Evolutionary conservation across 2,329 filamentous ascomycete species (phyloP).

Genomic region (Ceratocystis eucalypticola): DNA sequence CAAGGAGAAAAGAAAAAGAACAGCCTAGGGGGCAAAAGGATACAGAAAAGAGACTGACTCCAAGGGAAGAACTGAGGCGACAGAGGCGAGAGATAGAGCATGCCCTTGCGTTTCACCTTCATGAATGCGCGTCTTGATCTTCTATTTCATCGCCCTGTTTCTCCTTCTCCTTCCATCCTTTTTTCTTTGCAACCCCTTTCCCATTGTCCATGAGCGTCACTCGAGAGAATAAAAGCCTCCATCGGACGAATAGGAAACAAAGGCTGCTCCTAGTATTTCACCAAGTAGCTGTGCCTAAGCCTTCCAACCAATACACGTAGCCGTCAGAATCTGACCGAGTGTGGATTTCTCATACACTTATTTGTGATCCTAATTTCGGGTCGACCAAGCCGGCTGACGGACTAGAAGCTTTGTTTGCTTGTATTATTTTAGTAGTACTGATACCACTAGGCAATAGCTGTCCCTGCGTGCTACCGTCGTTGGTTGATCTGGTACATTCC

Average conservation of each 20-base stretch:
- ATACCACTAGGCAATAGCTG: not conserved
- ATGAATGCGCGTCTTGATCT: not conserved
- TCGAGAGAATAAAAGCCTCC: not conserved
- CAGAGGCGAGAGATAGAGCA: too few relatives aligned
- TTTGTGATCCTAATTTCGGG: not conserved
- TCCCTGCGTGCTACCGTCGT: not conserved
- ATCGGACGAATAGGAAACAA: not conserved
- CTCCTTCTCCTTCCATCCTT: not conserved
- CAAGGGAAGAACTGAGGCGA: too few relatives aligned
- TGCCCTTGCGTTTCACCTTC: too few relatives aligned
- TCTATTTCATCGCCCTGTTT: not conserved
- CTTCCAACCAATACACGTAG: not conserved
- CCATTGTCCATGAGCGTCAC: not conserved
- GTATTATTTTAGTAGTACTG: not conserved
- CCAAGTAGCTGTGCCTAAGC: not conserved
- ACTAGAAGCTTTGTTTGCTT: not conserved
- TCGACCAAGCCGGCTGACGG: too few relatives aligned
- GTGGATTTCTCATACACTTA: not conserved
- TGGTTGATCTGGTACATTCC: constrained; percentile 8
- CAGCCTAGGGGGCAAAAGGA: not conserved
- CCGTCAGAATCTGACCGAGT: not conserved
- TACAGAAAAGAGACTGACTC: not conserved
- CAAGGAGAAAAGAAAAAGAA: not conserved
- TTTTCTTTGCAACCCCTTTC: not conserved
- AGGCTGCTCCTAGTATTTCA: not conserved